Percentiles rank a stretch among this genome's conserved stretches.
Evolutionary conservation across 2,329 filamentous ascomycete species (phyloP).

Genomic region (Ophiostoma populinum): DNA sequence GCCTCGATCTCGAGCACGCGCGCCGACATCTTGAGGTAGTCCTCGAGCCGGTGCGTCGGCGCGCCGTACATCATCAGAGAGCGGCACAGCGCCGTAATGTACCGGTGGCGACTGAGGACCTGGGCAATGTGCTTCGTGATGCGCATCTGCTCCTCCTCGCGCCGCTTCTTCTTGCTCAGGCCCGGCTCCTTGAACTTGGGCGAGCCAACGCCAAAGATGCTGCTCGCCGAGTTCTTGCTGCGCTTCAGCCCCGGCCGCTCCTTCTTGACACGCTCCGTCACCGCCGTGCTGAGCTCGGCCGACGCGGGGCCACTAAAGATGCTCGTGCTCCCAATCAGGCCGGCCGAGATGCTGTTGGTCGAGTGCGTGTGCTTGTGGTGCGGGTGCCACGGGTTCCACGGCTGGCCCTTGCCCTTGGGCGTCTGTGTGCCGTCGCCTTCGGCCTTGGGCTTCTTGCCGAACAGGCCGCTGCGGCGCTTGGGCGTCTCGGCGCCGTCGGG

Average conservation of each 20-base stretch:
- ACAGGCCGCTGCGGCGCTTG: slow-evolving; percentile 21
- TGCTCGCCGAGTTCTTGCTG: slow-evolving; percentile 7
- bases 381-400: slow-evolving; percentile 8
- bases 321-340: slow-evolving; percentile 36
- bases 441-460: slow-evolving; percentile 22
- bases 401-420: slow-evolving; percentile 2
- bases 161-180: slow-evolving; percentile 4
- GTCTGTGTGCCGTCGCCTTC: neutral
- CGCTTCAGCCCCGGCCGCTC: slow-evolving; percentile 14
- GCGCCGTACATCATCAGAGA: slow-evolving; percentile 83
- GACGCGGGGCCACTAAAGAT: slow-evolving; percentile 30
- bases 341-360: slow-evolving; percentile 23
- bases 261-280: slow-evolving; percentile 26
- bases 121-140: slow-evolving; percentile 44
- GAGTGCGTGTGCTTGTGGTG: slow-evolving; percentile 8
- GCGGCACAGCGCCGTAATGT: slow-evolving; percentile 68
- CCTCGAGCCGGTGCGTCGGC: slow-evolving; percentile 77
- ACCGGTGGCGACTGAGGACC: slow-evolving; percentile 64
- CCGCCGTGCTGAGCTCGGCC: slow-evolving; percentile 25
- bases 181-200: slow-evolving; percentile 4
- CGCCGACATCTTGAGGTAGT: slow-evolving; percentile 82
- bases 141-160: slow-evolving; percentile 18
- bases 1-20: slow-evolving; percentile 78
- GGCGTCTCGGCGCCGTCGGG: slow-evolving; percentile 14
- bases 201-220: slow-evolving; percentile 7